These are phyloP conservation scores for Mycena rosella DNA, from an alignment of 768 basidiomycete genomes.

Conservation along the genomic window DNA sequence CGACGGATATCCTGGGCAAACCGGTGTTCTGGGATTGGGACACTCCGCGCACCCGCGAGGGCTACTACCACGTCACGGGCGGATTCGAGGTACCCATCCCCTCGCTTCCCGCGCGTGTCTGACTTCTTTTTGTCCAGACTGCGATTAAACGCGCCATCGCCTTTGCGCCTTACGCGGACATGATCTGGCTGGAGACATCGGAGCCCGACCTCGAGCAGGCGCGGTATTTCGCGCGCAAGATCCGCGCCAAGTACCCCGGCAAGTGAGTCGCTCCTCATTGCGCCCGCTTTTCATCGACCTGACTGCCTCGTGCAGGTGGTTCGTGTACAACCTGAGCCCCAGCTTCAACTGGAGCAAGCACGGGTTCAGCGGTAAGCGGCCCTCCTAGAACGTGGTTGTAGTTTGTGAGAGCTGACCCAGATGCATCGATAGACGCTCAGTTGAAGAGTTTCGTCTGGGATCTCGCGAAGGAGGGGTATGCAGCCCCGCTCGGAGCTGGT, in stretches of 20 bases:
- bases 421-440: constrained; percentile 69
- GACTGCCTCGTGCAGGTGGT: constrained; percentile 62
- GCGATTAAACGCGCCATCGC: constrained; percentile 85
- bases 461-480: constrained; percentile 87
- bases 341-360: constrained; percentile 94
- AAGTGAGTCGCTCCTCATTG: constrained; percentile 60
- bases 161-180: constrained; percentile 89
- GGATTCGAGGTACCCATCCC: constrained; percentile 69
- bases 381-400: background rate
- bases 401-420: no score
- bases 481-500: constrained; percentile 5
- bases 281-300: constrained; percentile 1
- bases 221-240: constrained; percentile 79
- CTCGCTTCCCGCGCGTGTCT: constrained; percentile 1
- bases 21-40: constrained; percentile 93
- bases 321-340: constrained; percentile 95
- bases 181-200: constrained; percentile 95
- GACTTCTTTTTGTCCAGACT: constrained; percentile 53
- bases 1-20: constrained; percentile 78
- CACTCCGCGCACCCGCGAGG: constrained; percentile 90
- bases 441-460: constrained; percentile 93
- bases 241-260: constrained; percentile 77
- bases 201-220: constrained; percentile 88
- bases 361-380: constrained; percentile 73
- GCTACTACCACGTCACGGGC: constrained; percentile 89